A percentile compares a stretch with the other conserved stretches of the same genome.
These are phyloP conservation scores for Lentinula boryana DNA, from an alignment of 768 basidiomycete species.

Conservation along the genomic window DNA sequence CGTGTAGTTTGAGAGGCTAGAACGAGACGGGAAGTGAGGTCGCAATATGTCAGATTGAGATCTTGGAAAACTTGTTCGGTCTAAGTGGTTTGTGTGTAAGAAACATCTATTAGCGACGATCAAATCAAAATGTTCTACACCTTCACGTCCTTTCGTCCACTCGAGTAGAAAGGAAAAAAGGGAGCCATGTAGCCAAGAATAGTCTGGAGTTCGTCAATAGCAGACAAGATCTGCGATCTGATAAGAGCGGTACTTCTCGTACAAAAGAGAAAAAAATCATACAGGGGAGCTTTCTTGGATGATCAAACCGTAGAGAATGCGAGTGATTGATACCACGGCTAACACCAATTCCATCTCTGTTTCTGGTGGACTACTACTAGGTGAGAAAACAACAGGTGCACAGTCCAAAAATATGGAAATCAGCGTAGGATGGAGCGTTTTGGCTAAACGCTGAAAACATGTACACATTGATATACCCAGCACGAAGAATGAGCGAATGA, in stretches of 20 bases:
- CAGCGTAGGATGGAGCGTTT: conserved; percentile 71
- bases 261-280: conserved; percentile 15
- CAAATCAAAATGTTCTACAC: conserved; percentile 22
- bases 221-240: conserved; percentile 17
- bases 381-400: conserved; percentile 77
- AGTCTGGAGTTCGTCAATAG: conserved; percentile 43
- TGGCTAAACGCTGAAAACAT: conserved; percentile 53
- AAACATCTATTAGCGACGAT: neutral
- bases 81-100: conserved; percentile 26
- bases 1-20: conserved; percentile 24
- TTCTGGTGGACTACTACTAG: conserved; percentile 50
- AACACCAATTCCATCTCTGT: conserved; percentile 55
- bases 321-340: conserved; percentile 51
- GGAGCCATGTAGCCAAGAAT: conserved; percentile 70
- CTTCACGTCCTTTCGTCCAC: conserved; percentile 51
- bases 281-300: conserved; percentile 37
- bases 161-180: conserved; percentile 75
- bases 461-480: conserved; percentile 4
- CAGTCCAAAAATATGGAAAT: conserved; percentile 84
- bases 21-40: conserved; percentile 61
- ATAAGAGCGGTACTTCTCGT: conserved; percentile 1
- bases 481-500: neutral
- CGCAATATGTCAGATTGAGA: conserved; percentile 74
- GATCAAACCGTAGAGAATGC: conserved; percentile 53
- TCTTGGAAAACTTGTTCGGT: conserved; percentile 61